phyloP scores from a whole-genome alignment of 371 early-diverging fungal species.

The Apophysomyces trapeziformis region DNA sequence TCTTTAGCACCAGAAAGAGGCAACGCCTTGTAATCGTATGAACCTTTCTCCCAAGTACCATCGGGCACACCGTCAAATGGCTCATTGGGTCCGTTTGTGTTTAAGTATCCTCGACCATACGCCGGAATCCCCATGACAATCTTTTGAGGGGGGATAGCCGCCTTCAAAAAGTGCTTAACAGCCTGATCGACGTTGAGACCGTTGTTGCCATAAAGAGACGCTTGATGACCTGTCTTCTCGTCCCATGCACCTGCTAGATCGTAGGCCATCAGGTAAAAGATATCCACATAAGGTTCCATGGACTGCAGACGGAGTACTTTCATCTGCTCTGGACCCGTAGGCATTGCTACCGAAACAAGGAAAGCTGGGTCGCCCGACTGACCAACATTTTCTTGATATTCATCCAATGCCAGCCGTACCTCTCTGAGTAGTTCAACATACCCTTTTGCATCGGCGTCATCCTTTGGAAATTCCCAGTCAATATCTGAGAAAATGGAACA shows the following conservation, averaged over 20 bases:
- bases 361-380: conserved; percentile 53
- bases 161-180: conserved; percentile 65
- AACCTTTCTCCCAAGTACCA: conserved; percentile 87
- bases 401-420: conserved; percentile 68
- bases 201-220: conserved; percentile 75
- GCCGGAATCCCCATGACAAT: conserved; percentile 81
- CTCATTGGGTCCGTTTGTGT: conserved; percentile 70
- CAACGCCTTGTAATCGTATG: conserved; percentile 75
- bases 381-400: conserved; percentile 39
- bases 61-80: conserved; percentile 65
- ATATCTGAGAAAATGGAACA: conserved; percentile 48
- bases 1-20: conserved; percentile 69
- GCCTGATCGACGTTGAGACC: conserved; percentile 65
- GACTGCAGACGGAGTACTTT: conserved; percentile 59
- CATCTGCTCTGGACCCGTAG: conserved; percentile 67
- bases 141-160: conserved; percentile 79
- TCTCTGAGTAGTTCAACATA: conserved; percentile 75
- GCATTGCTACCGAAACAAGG: conserved; percentile 71
- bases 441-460: conserved; percentile 73
- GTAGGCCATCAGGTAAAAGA: conserved; percentile 83
- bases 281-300: conserved; percentile 71
- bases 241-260: conserved; percentile 83
- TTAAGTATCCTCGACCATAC: conserved; percentile 87
- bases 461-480: conserved; percentile 90
- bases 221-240: conserved; percentile 76